phyloP scores from a whole-genome alignment of 768 basidiomycete species.

The Panaeolus cyanescens region DNA sequence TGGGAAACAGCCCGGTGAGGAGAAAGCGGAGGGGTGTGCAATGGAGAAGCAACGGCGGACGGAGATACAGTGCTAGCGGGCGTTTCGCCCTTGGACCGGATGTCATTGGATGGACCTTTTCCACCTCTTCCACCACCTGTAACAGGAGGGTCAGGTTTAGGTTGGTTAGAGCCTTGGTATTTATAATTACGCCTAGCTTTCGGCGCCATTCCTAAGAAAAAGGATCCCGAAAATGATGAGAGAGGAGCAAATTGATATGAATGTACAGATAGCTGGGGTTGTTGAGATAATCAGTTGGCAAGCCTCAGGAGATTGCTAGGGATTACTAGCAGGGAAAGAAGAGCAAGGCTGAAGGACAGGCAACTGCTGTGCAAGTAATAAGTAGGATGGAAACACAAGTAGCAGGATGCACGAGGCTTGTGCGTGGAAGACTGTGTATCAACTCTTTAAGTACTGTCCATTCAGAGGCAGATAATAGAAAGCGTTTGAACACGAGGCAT shows the following conservation, averaged over 20 bases:
- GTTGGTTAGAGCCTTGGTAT: not conserved
- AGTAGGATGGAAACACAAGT: conserved; percentile 9
- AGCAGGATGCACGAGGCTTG: conserved; percentile 20
- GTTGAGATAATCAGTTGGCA: not conserved
- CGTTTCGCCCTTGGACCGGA: not conserved
- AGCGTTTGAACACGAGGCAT: not conserved
- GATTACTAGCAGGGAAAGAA: not conserved
- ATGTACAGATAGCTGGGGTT: not conserved
- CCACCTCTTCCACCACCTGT: not conserved
- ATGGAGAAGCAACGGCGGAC: conserved; percentile 13
- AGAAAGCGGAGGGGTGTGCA: conserved; percentile 22
- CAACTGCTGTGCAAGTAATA: not conserved
- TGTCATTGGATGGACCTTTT: not conserved
- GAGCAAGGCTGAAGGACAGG: not conserved
- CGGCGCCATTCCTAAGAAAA: not conserved
- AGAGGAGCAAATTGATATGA: not conserved
- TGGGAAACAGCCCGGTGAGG: conserved; percentile 12
- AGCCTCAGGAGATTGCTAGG: not conserved
- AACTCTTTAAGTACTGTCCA: not conserved
- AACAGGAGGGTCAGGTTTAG: not conserved
- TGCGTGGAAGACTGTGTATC: conserved; percentile 17
- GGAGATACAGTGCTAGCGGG: conserved; percentile 8
- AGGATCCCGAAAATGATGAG: not conserved
- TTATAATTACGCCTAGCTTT: conserved; percentile 2
- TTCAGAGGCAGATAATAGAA: not conserved